These are phyloP conservation scores for Malassezia dermatis DNA, from an alignment of 1,284 basidiomycete species.

Conservation along the genomic window DNA sequence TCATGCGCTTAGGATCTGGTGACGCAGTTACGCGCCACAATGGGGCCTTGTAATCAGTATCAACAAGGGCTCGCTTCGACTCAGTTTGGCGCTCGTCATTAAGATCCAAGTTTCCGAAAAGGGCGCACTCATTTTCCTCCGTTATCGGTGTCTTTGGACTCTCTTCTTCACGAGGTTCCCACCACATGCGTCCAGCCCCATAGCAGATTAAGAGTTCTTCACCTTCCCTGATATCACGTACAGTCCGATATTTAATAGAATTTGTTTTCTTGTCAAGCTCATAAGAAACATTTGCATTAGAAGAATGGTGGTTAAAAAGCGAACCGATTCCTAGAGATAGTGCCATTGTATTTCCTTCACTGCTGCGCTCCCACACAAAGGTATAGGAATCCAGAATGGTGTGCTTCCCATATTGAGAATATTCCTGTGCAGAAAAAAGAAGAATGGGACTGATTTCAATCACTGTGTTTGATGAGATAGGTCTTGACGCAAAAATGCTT, in stretches of 20 bases:
- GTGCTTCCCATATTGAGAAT: conserved; percentile 43
- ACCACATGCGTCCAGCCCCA: conserved; percentile 50
- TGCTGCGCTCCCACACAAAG: conserved; percentile 59
- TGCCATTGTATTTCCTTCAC: conserved; percentile 63
- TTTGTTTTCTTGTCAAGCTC: conserved; percentile 52
- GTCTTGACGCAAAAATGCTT: conserved; percentile 26
- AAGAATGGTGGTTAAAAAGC: conserved; percentile 65
- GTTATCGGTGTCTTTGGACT: conserved; percentile 10
- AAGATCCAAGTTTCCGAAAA: conserved; percentile 4
- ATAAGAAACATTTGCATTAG: conserved; percentile 62
- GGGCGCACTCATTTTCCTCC: conserved; percentile 2
- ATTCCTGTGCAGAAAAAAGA: conserved; percentile 58
- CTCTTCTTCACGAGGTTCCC: conserved; percentile 21
- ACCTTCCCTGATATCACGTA: conserved; percentile 53
- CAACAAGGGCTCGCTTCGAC: background rate
- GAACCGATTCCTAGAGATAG: conserved; percentile 75
- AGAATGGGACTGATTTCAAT: conserved; percentile 80
- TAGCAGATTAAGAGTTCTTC: conserved; percentile 75
- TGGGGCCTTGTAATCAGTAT: conserved; percentile 19
- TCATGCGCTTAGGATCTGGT: conserved; percentile 46
- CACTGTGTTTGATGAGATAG: conserved; percentile 53
- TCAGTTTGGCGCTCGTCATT: background rate
- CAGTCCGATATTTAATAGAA: conserved; percentile 60
- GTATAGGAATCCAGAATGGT: conserved; percentile 74
- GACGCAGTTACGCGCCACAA: conserved; percentile 47